Evolutionary conservation across 768 basidiomycete genomes (phyloP).

Genomic region (Podaxis pistillaris): DNA sequence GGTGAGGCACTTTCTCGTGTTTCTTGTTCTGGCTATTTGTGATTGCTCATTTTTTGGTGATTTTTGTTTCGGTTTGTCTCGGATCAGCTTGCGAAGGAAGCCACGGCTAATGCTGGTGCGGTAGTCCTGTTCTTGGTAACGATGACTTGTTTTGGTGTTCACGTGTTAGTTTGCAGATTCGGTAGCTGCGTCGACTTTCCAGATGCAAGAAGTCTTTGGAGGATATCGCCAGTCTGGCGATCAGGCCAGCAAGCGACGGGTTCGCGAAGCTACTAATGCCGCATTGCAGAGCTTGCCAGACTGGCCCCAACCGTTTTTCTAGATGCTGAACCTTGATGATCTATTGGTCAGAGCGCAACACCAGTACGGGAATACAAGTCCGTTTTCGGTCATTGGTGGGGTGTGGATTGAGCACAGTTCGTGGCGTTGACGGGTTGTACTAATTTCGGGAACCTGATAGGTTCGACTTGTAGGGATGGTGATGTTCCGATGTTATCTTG

Average conservation of each 20-base stretch:
- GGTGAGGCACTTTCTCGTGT: conserved; percentile 35
- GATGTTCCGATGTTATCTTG: background rate
- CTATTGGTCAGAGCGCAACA: background rate
- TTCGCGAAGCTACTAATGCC: conserved; percentile 77
- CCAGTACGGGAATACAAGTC: background rate
- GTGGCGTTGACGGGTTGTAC: background rate
- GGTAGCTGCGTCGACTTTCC: conserved; percentile 67
- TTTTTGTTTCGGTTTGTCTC: background rate
- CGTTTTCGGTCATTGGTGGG: background rate
- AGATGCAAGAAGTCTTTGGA: conserved; percentile 70
- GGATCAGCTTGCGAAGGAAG: conserved; percentile 53
- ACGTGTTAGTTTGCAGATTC: conserved; percentile 41
- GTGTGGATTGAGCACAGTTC: background rate
- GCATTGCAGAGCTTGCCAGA: conserved; percentile 70
- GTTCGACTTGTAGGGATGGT: background rate
- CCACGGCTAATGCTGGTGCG: conserved; percentile 51
- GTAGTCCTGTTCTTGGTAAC: conserved; percentile 4
- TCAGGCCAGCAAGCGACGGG: conserved; percentile 66
- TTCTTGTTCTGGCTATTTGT: conserved; percentile 6
- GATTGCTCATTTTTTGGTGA: background rate
- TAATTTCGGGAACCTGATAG: background rate
- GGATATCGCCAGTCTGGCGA: conserved; percentile 78
- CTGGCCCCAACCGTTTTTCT: conserved; percentile 51
- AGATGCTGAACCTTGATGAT: background rate
- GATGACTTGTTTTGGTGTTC: background rate